Evolutionary conservation across 2,329 filamentous ascomycete species (phyloP).

Genomic region (Orbilia ellipsospora): DNA sequence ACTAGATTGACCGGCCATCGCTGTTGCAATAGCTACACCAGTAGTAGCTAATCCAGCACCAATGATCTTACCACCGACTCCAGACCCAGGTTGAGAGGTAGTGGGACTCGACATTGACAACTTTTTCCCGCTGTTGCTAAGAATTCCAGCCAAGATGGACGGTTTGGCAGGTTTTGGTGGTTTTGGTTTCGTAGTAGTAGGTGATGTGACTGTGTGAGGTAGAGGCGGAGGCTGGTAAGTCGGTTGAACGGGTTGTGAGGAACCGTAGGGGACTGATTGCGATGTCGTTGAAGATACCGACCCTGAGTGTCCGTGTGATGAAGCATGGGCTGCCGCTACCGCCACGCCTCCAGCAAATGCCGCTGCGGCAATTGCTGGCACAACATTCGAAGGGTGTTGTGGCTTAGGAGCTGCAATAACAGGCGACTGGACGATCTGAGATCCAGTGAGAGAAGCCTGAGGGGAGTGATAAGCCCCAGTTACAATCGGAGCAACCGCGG

Average conservation of each 20-base stretch:
- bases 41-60: conserved; percentile 34
- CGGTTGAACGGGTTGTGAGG: conserved; percentile 18
- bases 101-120: conserved; percentile 32
- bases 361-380: conserved; percentile 43
- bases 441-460: conserved; percentile 18
- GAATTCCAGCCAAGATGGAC: conserved; percentile 34
- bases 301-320: conserved; percentile 42
- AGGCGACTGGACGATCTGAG: conserved; percentile 20
- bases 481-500: conserved; percentile 2
- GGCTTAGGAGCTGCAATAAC: conserved; percentile 26
- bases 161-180: conserved; percentile 49
- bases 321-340: conserved; percentile 28
- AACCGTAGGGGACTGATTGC: conserved; percentile 11
- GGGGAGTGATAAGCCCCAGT: conserved; percentile 7
- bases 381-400: conserved; percentile 38
- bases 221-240: conserved; percentile 31
- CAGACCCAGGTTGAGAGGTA: conserved; percentile 29
- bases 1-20: conserved; percentile 40
- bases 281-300: conserved; percentile 35
- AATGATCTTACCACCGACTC: conserved; percentile 46
- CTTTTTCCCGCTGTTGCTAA: conserved; percentile 31
- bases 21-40: conserved; percentile 40
- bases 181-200: conserved; percentile 17
- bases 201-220: conserved; percentile 9
- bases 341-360: conserved; percentile 35